phyloP scores from a whole-genome alignment of 805 yeast species.

The Suhomyces prunicola region DNA sequence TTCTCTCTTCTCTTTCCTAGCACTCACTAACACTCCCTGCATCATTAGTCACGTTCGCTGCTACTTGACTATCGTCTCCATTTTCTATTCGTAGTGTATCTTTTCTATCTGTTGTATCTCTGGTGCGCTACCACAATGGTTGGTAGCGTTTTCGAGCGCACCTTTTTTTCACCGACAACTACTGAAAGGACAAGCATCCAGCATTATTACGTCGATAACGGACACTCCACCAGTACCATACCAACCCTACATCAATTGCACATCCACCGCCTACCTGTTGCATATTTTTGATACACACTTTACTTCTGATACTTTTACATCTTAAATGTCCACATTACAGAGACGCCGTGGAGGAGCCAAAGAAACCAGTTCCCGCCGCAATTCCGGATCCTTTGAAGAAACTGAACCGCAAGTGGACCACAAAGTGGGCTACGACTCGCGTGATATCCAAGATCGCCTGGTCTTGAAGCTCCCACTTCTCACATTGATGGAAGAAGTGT shows the following conservation, averaged over 20 bases:
- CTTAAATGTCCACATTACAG: slow-evolving; percentile 38
- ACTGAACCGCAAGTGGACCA: slow-evolving; percentile 40
- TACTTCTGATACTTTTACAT: no score
- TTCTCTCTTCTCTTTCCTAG: no score
- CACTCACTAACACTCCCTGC: no score
- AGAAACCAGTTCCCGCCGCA: slow-evolving; percentile 19
- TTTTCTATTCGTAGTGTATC: no score
- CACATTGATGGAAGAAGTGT: slow-evolving; percentile 95
- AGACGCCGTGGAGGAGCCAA: slow-evolving; percentile 65
- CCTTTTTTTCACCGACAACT: neutral
- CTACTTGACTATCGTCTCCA: no score
- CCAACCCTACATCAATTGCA: no score
- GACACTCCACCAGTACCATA: neutral
- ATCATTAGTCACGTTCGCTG: no score
- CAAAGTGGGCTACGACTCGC: slow-evolving; percentile 79
- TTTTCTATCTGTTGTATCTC: no score
- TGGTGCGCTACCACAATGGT: neutral
- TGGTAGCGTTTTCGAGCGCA: neutral
- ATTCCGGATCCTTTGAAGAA: slow-evolving; percentile 22
- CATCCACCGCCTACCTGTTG: no score
- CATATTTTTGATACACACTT: neutral
- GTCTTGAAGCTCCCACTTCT: slow-evolving; percentile 58
- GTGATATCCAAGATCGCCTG: slow-evolving; percentile 48
- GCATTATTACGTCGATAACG: neutral
- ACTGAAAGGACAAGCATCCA: neutral